phyloP scores from a whole-genome alignment of 306 rosid species.

The Cicer chorassanicum region DNA sequence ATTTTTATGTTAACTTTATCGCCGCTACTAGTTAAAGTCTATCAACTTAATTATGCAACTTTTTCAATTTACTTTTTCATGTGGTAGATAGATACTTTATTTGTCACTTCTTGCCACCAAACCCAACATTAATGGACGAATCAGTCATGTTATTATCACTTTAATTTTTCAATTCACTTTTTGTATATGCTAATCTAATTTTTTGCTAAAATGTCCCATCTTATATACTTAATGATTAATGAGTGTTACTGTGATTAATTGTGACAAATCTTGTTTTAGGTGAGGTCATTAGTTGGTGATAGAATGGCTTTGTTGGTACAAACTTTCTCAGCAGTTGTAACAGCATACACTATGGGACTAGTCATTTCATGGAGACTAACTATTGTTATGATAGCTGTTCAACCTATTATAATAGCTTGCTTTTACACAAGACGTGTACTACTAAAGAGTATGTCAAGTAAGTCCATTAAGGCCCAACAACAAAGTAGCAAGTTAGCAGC shows the following conservation, averaged over 20 bases:
- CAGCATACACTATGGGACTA: slow-evolving; percentile 59
- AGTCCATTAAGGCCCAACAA: slow-evolving; percentile 48
- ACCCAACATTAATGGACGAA: slow-evolving; percentile 22
- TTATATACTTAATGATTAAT: background rate
- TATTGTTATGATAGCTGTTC: slow-evolving; percentile 48
- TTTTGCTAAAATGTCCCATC: background rate
- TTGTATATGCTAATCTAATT: background rate
- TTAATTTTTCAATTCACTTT: slow-evolving; percentile 1
- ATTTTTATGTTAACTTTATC: no score
- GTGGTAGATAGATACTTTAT: background rate
- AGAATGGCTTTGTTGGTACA: slow-evolving; percentile 55
- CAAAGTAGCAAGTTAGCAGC: slow-evolving; percentile 56
- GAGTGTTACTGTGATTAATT: background rate
- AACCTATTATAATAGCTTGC: slow-evolving; percentile 54
- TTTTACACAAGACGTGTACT: slow-evolving; percentile 51
- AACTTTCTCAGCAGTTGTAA: slow-evolving; percentile 48
- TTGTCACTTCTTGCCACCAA: slow-evolving; percentile 6
- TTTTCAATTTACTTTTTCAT: background rate
- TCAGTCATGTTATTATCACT: slow-evolving; percentile 12
- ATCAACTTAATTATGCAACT: no score
- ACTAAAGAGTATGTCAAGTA: slow-evolving; percentile 48
- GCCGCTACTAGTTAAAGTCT: no score
- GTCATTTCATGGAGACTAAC: slow-evolving; percentile 61
- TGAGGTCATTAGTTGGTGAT: slow-evolving; percentile 68
- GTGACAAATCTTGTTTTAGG: slow-evolving; percentile 39